Base-by-base conservation (phyloP, 116 monocot species). In the Zostera marina region DNA sequence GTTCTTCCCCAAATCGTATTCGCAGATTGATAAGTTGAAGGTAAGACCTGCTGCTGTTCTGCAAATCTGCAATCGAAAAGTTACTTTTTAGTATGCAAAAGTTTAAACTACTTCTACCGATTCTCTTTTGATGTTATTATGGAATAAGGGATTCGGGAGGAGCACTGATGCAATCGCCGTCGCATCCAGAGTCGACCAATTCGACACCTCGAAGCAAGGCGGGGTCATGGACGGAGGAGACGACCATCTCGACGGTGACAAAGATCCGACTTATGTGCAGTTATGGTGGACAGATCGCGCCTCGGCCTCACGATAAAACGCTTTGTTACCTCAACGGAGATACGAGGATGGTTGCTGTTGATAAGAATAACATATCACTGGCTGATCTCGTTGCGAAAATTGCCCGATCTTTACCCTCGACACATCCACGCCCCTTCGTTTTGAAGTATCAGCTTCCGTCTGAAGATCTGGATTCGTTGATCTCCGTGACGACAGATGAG, bases 271-370 rank as follows among this genome's bases (percentile, higher is more conserved):
- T 88, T 41, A 88, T 88, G 83, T 82, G 82, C 68, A 83, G 83
- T 73, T 88, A 80, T 59, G 88, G 83, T 56, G 82, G 88, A 17
- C 77, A 82, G 58, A 88, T 88, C 68, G 74, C 80, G 9, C 88
- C 88, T 23, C 80, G 88, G 7, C 83, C 83, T 39, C 80, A 77
- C 32, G 88, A 88, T 60, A 77, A 65, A 58, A 70, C 76, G n/a
- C 83, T 88, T 19, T 80, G 88, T 68, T 88, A 88, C 73, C 74
- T 88, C 46, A 80, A 83, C 52, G 88, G 88, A 21, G 88, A 88
- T 9, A 83, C 88, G 22, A 74, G 88, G 11, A 88, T 88, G 70
- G 73, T 83, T n/a, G 65, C 71, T 42, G 60, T 83, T 39, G 80
- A 82, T 41, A 77, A 83, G 47, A 61, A 64, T 45, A 54, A 59